These are phyloP conservation scores for Phyllosticta citrichinensis DNA, from an alignment of 2,329 filamentous ascomycete genomes.

Conservation along the genomic window DNA sequence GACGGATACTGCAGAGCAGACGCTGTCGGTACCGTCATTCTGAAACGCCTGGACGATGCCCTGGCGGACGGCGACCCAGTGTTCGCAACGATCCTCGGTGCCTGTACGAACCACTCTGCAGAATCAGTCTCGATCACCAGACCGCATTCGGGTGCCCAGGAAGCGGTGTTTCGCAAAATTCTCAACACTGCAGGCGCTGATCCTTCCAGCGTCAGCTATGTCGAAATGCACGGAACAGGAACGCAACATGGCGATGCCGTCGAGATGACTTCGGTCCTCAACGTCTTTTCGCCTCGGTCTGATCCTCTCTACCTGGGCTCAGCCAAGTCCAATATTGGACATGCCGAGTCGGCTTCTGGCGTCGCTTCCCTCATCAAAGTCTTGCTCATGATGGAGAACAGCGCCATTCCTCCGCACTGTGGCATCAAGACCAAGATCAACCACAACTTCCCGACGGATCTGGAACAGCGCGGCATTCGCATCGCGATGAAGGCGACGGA, in stretches of 20 bases:
- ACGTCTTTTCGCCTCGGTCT: slow-evolving; percentile 15
- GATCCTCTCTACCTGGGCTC: slow-evolving; percentile 19
- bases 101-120: slow-evolving; percentile 34
- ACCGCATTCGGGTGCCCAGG: slow-evolving; percentile 17
- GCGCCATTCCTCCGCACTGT: slow-evolving; percentile 46
- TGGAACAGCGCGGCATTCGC: slow-evolving; percentile 47
- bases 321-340: slow-evolving; percentile 27
- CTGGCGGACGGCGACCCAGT: slow-evolving; percentile 26
- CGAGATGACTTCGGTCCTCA: slow-evolving; percentile 15
- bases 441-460: slow-evolving; percentile 47
- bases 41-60: slow-evolving; percentile 27
- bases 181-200: slow-evolving; percentile 24
- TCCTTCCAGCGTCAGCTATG: slow-evolving; percentile 21
- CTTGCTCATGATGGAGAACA: slow-evolving; percentile 24
- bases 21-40: slow-evolving; percentile 18
- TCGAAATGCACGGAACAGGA: slow-evolving; percentile 25
- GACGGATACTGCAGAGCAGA: slow-evolving; percentile 29
- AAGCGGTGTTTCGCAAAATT: slow-evolving; percentile 11
- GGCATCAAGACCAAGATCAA: slow-evolving; percentile 59
- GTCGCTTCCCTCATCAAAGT: slow-evolving; percentile 24
- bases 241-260: slow-evolving; percentile 19
- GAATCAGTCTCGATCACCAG: slow-evolving; percentile 20
- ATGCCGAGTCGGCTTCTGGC: slow-evolving; percentile 26
- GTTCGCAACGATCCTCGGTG: slow-evolving; percentile 20
- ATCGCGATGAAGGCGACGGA: slow-evolving; percentile 45